Evolutionary conservation across 2,329 filamentous ascomycete genomes (phyloP).

Genomic region (Capronia coronata): DNA sequence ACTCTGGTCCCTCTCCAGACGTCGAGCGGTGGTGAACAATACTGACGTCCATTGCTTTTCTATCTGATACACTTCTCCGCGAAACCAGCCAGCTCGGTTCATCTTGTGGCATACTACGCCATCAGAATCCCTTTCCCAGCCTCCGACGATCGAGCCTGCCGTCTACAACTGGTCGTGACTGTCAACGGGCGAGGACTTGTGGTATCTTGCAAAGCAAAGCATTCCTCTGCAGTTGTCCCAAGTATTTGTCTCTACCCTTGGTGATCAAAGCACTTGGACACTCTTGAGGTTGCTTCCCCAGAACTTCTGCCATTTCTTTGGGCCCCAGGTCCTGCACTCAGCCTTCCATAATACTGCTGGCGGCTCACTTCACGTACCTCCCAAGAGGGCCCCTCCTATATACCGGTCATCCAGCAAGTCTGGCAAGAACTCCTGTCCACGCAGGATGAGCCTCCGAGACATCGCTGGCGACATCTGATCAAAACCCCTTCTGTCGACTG

Average conservation of each 20-base stretch:
- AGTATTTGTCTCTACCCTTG: background rate
- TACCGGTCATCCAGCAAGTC: constrained; percentile 10
- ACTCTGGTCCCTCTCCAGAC: constrained; percentile 5
- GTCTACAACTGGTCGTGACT: background rate
- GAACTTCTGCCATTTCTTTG: background rate
- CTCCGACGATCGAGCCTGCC: background rate
- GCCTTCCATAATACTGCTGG: background rate
- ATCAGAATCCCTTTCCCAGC: background rate
- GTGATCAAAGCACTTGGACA: constrained; percentile 1
- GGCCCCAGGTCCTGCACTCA: background rate
- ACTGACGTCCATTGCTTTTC: background rate
- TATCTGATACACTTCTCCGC: constrained; percentile 2
- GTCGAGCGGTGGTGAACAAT: background rate
- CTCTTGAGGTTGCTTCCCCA: background rate
- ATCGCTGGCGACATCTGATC: background rate
- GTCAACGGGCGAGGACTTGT: background rate
- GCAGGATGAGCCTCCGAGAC: constrained; percentile 21
- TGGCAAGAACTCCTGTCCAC: constrained; percentile 23
- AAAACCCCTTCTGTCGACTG: background rate
- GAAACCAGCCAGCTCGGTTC: background rate
- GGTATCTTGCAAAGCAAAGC: background rate
- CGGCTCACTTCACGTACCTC: background rate
- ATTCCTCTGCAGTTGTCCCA: constrained; percentile 2
- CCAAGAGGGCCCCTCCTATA: background rate
- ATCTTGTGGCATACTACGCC: background rate